A percentile compares a stretch with the other conserved stretches of the same genome.
Evolutionary conservation across 352 stramenopile species (phyloP).

Genomic region (Phytophthora idaei): DNA sequence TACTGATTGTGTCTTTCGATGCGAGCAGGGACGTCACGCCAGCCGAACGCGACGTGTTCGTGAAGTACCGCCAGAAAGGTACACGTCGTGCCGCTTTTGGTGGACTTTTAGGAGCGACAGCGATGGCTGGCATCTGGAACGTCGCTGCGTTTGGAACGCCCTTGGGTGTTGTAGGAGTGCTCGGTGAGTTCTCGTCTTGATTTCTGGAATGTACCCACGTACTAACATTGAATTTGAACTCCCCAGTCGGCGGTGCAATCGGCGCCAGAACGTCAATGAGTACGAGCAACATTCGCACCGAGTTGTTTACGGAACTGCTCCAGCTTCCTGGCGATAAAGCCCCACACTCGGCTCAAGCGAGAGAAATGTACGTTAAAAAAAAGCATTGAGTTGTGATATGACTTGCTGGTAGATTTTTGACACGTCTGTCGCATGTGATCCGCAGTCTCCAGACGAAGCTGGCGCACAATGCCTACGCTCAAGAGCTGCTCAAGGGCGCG

Average conservation of each 20-base stretch:
- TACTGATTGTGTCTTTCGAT: background rate
- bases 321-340: constrained; percentile 24
- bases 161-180: constrained; percentile 21
- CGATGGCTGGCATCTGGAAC: constrained; percentile 32
- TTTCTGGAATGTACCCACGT: background rate
- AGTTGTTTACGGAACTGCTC: constrained; percentile 28
- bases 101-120: constrained; percentile 19
- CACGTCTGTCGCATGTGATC: background rate
- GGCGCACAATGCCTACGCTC: constrained; percentile 24
- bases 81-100: constrained; percentile 17
- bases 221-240: background rate
- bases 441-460: constrained; percentile 31
- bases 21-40: constrained; percentile 18
- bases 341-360: constrained; percentile 24
- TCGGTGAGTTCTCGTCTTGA: constrained; percentile 4
- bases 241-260: constrained; percentile 20
- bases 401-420: background rate
- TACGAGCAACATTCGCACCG: constrained; percentile 18
- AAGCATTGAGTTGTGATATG: background rate
- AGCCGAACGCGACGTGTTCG: constrained; percentile 24
- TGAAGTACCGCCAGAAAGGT: constrained; percentile 21
- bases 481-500: constrained; percentile 25
- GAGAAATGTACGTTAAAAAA: constrained; percentile 26
- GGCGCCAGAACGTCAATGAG: constrained; percentile 20
- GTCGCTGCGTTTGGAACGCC: constrained; percentile 13